phyloP scores from a whole-genome alignment of 352 stramenopile species.

The Pythium biforme region DNA sequence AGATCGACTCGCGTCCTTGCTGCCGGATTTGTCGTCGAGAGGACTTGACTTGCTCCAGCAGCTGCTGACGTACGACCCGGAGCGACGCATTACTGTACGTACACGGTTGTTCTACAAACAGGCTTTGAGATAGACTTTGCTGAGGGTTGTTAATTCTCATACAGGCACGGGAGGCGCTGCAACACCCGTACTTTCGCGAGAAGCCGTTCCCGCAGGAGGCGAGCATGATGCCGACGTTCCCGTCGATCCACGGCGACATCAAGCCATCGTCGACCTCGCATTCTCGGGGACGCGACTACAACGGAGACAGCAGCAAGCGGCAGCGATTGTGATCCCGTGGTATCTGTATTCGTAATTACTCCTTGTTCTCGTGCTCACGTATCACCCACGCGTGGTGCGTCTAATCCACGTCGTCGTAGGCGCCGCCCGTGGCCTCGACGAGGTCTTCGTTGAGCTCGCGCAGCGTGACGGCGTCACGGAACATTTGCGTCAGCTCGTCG shows the following conservation, averaged over 20 bases:
- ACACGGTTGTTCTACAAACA: too few species aligned
- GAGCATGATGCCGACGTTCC: conserved; percentile 66
- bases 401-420: conserved; percentile 32
- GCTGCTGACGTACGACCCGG: conserved; percentile 55
- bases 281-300: background rate
- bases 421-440: conserved; percentile 28
- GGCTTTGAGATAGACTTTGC: too few species aligned
- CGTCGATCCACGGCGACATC: conserved; percentile 49
- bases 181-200: conserved; percentile 63
- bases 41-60: conserved; percentile 49
- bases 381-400: background rate
- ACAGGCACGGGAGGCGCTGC: conserved; percentile 48
- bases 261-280: conserved; percentile 11
- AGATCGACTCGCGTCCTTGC: conserved; percentile 33
- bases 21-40: conserved; percentile 42
- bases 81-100: conserved; percentile 46
- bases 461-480: conserved; percentile 66
- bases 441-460: conserved; percentile 72
- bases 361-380: background rate
- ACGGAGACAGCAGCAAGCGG: background rate
- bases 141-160: background rate
- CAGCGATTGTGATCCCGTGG: background rate
- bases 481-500: conserved; percentile 58
- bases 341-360: background rate
- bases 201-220: conserved; percentile 59